Base-by-base conservation (phyloP, 139 green algal species). In the Mesotaenium endlicherianum region DNA sequence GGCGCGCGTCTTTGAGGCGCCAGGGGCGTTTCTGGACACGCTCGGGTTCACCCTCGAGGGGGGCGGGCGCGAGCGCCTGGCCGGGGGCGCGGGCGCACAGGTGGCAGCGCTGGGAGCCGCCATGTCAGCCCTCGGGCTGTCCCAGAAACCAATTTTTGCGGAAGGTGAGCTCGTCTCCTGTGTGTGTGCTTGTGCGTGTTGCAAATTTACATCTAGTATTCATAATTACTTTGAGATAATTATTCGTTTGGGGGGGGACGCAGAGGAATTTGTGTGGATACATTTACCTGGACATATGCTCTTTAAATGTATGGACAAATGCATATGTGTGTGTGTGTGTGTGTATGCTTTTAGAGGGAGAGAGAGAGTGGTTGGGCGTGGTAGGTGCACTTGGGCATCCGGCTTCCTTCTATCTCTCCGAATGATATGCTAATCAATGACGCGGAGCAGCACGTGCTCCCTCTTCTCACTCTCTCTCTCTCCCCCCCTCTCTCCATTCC, bases 1-100 rank as follows among this genome's bases (percentile, higher is more conserved):
- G 49, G 70, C 97, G 14, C 91, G 96, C 0, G 93, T 98, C 26
- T 95, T 99, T 64, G 89, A 95, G 84, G 94, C 93, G 4, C 95
- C 96, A 0, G 82, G 87, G 53, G 82, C 91, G 1, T 95, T 96
- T 58, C 30, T 84, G 0, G 80, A 91, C 30, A 93, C 91, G 11
- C 82, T 95, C 3, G 40, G 2, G 50, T 76, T 31, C 50, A 82
- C 75, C 5, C 55, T 17, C 11, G 36, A 77, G 42, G 57, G 57
- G n/a, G 6, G 38, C 44, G 17, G 30, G 34, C 42, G 39, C 26
- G 49, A 26, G 3, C 17, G 11, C 4, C 26, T n/a, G 31, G 77
- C n/a, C 31, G 45, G 2, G 3, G 39, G 17, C 20, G 38, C 31
- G 17, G 77, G 16, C 17, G 31, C 2, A 31, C 17, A 74, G 16